Evolutionary conservation across 1,284 basidiomycete species (phyloP).

Genomic region (Cutaneotrichosporon mucoides): DNA sequence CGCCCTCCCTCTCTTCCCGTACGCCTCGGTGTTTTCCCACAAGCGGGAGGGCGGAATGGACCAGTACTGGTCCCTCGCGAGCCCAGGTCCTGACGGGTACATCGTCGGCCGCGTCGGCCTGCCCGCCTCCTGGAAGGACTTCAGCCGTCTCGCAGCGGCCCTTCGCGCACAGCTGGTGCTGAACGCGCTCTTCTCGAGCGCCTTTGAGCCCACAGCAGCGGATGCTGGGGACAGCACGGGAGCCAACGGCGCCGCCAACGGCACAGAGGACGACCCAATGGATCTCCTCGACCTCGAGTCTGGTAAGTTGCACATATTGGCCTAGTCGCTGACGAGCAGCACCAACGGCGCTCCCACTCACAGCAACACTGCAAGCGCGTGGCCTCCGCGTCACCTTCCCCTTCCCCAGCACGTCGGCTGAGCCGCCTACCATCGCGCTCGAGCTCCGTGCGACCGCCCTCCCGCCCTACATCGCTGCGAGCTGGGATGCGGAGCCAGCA

Average conservation of each 20-base stretch:
- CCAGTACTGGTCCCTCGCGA: constrained; percentile 38
- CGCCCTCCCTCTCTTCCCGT: constrained; percentile 25
- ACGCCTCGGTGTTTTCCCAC: constrained; percentile 30
- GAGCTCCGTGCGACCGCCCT: constrained; percentile 1
- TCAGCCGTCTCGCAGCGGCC: constrained; percentile 17
- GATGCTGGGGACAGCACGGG: neutral
- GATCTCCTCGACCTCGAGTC: constrained; percentile 10
- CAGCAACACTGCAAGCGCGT: constrained; percentile 9
- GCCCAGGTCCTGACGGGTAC: constrained; percentile 36
- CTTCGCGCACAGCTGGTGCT: constrained; percentile 31
- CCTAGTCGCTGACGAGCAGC: constrained; percentile 5
- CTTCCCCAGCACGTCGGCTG: neutral
- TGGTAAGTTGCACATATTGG: neutral
- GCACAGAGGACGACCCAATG: constrained; percentile 3
- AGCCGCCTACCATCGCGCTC: constrained; percentile 1
- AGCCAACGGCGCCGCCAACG: neutral
- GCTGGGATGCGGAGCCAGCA: constrained; percentile 4
- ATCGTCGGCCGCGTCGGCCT: constrained; percentile 34
- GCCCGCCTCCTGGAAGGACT: constrained; percentile 12
- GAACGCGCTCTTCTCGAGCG: constrained; percentile 25
- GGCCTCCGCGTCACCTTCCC: constrained; percentile 5
- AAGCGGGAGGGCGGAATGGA: constrained; percentile 5
- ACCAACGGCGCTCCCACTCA: constrained; percentile 12
- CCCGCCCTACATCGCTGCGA: constrained; percentile 7
- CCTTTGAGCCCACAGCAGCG: constrained; percentile 2